Percentiles rank a stretch among this genome's conserved stretches.
Evolutionary conservation across 2,329 filamentous ascomycete species (phyloP).

Genomic region (Setomelanomma holmii): DNA sequence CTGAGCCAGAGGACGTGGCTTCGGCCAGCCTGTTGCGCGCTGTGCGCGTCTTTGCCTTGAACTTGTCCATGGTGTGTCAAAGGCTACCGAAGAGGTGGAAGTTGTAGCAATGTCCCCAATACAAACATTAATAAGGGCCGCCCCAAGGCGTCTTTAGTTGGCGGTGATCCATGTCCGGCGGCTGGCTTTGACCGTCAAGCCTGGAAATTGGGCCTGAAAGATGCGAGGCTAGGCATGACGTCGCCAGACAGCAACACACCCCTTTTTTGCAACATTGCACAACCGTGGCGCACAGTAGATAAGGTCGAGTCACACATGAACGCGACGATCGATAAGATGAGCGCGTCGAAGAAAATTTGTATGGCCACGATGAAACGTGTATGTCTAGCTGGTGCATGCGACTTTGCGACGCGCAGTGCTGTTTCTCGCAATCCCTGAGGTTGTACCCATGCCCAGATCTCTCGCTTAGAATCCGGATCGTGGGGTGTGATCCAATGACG

Average conservation of each 20-base stretch:
- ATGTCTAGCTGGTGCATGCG: background rate
- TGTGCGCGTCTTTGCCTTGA: conserved; percentile 42
- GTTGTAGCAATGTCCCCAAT: conserved; percentile 2
- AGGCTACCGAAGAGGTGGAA: conserved; percentile 6
- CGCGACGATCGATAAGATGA: background rate
- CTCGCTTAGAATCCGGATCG: background rate
- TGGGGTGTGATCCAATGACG: background rate
- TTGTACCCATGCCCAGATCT: background rate
- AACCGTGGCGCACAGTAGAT: background rate
- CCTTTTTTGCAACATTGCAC: background rate
- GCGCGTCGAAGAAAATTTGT: background rate
- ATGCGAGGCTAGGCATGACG: background rate
- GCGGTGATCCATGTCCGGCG: background rate
- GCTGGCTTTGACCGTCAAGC: background rate
- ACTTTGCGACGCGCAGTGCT: background rate
- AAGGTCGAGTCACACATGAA: background rate
- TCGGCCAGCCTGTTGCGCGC: conserved; percentile 43
- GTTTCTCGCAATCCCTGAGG: background rate
- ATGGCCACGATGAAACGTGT: conserved; percentile 2
- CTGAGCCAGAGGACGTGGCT: conserved; percentile 33
- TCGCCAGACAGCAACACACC: background rate
- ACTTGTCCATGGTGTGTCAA: conserved; percentile 37
- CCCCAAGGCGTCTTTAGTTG: background rate
- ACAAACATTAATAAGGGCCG: background rate
- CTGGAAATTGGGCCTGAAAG: background rate